Evolutionary conservation across 306 rosid species (phyloP).

Genomic region (Cucurbita ficifolia): DNA sequence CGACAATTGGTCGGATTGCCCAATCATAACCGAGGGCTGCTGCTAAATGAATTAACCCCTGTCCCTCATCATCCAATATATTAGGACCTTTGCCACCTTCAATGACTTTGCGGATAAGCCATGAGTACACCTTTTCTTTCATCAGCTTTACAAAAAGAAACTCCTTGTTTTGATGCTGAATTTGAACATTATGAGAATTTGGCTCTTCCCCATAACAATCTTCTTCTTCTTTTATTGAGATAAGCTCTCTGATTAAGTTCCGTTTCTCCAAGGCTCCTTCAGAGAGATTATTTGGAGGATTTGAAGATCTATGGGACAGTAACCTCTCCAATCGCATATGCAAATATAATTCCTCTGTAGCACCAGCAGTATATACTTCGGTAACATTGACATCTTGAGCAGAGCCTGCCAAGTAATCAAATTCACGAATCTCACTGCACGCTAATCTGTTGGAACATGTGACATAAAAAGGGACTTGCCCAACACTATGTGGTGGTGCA

Average conservation of each 20-base stretch:
- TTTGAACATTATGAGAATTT: constrained; percentile 17
- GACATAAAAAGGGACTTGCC: constrained; percentile 72
- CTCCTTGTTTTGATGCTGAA: constrained; percentile 30
- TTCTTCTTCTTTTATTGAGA: constrained; percentile 57
- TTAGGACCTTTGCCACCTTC: constrained; percentile 79
- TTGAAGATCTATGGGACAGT: constrained; percentile 31
- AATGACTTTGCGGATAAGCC: constrained; percentile 58
- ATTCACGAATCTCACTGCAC: constrained; percentile 84
- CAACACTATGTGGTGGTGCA: constrained; percentile 56
- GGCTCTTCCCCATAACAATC: constrained; percentile 30
- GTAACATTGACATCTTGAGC: constrained; percentile 29
- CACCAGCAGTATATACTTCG: constrained; percentile 13
- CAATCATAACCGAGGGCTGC: constrained; percentile 79
- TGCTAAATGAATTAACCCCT: constrained; percentile 64
- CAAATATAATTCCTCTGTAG: constrained; percentile 27
- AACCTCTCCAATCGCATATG: constrained; percentile 39
- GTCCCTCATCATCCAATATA: constrained; percentile 55
- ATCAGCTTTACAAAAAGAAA: constrained; percentile 28
- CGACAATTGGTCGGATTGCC: constrained; percentile 56
- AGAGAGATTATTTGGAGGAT: constrained; percentile 24
- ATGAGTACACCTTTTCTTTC: constrained; percentile 63
- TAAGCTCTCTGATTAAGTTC: constrained; percentile 36
- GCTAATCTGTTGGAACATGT: constrained; percentile 85
- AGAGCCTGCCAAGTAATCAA: constrained; percentile 44
- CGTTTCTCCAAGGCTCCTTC: constrained; percentile 30